phyloP scores from a whole-genome alignment of 2,329 filamentous ascomycete species.

The Colletotrichum lentis region DNA sequence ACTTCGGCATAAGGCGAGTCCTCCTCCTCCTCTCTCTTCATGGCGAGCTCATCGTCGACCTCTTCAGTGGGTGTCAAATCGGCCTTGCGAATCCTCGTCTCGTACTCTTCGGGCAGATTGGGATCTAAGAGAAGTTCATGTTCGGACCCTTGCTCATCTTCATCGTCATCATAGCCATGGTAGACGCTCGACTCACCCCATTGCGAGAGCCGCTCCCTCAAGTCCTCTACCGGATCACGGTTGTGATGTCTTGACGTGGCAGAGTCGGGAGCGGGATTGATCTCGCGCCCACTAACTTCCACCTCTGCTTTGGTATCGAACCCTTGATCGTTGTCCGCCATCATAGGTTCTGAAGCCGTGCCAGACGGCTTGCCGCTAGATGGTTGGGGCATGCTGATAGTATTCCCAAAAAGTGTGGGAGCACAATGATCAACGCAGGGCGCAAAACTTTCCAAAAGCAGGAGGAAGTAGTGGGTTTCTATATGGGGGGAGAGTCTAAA shows the following conservation, averaged over 20 bases:
- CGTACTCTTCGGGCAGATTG: constrained; percentile 57
- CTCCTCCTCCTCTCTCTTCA: constrained; percentile 56
- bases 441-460: constrained; percentile 15
- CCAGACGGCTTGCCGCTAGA: constrained; percentile 47
- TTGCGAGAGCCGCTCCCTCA: constrained; percentile 51
- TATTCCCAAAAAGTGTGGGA: constrained; percentile 37
- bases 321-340: constrained; percentile 43
- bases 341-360: constrained; percentile 41
- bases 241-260: constrained; percentile 37
- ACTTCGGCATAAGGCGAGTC: constrained; percentile 74
- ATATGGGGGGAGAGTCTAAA: constrained; percentile 38
- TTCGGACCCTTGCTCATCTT: constrained; percentile 59
- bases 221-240: constrained; percentile 44
- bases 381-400: constrained; percentile 45
- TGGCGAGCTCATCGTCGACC: constrained; percentile 45
- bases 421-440: constrained; percentile 26
- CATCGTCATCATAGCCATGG: constrained; percentile 50
- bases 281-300: constrained; percentile 46
- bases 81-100: constrained; percentile 44
- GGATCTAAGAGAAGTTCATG: constrained; percentile 66
- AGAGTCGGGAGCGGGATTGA: constrained; percentile 39
- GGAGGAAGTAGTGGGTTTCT: constrained; percentile 36
- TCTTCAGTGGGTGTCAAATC: constrained; percentile 37
- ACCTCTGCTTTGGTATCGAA: constrained; percentile 42
- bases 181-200: constrained; percentile 53